Conservation (phyloP, 2,329 filamentous ascomycete species). For the Cladophialophora exuberans region DNA sequence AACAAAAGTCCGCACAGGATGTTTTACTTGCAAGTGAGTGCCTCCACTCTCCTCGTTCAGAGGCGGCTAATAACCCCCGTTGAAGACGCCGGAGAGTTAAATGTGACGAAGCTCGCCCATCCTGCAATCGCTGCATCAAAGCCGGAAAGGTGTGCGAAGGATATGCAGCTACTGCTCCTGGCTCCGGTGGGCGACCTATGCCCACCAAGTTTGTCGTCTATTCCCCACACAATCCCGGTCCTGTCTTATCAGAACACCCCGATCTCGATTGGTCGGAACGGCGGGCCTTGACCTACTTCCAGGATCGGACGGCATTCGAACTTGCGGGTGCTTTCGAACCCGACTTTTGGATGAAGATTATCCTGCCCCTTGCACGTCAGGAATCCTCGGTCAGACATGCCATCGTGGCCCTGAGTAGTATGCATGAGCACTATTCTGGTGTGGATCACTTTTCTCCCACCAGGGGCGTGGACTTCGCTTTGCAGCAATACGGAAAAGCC, state of each 20-base stretch:
- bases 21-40: conserved; percentile 31
- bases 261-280: conserved; percentile 31
- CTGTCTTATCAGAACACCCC: conserved; percentile 6
- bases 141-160: conserved; percentile 37
- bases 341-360: conserved; percentile 34
- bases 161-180: conserved; percentile 24
- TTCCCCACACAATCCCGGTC: conserved; percentile 4
- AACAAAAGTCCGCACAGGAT: conserved; percentile 28
- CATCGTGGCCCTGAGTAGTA: conserved; percentile 36
- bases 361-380: conserved; percentile 35
- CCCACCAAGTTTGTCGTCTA: conserved; percentile 25
- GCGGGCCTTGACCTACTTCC: conserved; percentile 37
- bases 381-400: conserved; percentile 36
- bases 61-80: background rate
- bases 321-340: conserved; percentile 35
- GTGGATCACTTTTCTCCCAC: conserved; percentile 20
- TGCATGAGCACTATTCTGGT: conserved; percentile 35
- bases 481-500: conserved; percentile 55
- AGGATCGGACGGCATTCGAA: conserved; percentile 34
- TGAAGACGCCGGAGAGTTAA: conserved; percentile 31
- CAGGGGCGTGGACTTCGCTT: conserved; percentile 38
- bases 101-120: conserved; percentile 37
- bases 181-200: background rate
- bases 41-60: background rate
- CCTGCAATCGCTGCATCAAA: conserved; percentile 35